Evolutionary conservation across 1,284 basidiomycete species (phyloP).

Genomic region (Phellinidium pouzarii): DNA sequence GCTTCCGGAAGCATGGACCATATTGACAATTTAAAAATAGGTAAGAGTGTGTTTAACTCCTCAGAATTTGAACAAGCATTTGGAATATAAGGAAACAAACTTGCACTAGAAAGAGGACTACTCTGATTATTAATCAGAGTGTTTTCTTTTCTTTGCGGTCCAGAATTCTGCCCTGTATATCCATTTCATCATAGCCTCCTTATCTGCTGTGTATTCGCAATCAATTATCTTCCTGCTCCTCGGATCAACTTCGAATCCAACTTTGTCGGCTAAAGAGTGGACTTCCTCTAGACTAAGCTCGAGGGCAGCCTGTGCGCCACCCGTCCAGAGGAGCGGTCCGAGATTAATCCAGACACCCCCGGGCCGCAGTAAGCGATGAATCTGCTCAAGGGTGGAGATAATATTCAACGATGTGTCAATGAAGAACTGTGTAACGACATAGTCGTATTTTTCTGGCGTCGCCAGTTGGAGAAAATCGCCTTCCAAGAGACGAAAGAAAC

Average conservation of each 20-base stretch:
- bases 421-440: conserved; percentile 61
- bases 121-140: background rate
- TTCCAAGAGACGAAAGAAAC: conserved; percentile 37
- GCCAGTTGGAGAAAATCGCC: conserved; percentile 45
- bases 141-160: conserved; percentile 47
- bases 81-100: background rate
- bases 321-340: conserved; percentile 58
- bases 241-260: conserved; percentile 41
- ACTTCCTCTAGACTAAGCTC: conserved; percentile 62
- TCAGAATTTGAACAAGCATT: background rate
- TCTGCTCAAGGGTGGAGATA: conserved; percentile 46
- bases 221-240: conserved; percentile 36
- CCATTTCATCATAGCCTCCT: conserved; percentile 59
- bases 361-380: conserved; percentile 44
- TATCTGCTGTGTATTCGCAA: conserved; percentile 59
- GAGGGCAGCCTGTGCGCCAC: conserved; percentile 44
- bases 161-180: conserved; percentile 61
- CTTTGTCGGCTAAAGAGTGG: conserved; percentile 36
- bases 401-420: conserved; percentile 61
- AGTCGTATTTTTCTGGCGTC: conserved; percentile 38
- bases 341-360: conserved; percentile 64
- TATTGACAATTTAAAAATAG: background rate
- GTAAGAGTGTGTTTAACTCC: background rate
- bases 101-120: background rate
- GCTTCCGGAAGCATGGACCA: background rate